phyloP scores from a whole-genome alignment of 108 stramenopile species.

The Seminavis robusta region DNA sequence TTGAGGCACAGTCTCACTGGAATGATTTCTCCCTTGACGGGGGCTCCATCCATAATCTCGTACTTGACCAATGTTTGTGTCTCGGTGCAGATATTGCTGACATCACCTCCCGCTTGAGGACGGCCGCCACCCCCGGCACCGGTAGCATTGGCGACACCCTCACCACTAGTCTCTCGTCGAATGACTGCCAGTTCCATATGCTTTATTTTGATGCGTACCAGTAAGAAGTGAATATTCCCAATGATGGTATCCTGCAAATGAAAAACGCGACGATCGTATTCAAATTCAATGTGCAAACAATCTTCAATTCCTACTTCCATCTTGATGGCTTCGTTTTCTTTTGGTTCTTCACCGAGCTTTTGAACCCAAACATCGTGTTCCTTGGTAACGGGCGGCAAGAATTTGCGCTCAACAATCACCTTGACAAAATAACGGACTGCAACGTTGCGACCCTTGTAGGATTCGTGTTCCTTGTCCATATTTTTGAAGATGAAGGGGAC shows the following conservation, averaged over 20 bases:
- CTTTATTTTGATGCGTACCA: conserved; percentile 99
- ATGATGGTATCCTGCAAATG: conserved; percentile 94
- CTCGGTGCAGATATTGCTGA: conserved; percentile 85
- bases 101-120: conserved; percentile 14
- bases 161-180: conserved; percentile 92
- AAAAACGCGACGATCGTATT: conserved; percentile 90
- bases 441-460: conserved; percentile 95
- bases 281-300: conserved; percentile 99
- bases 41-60: conserved; percentile 99
- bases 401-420: conserved; percentile 86
- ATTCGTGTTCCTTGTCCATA: conserved; percentile 84
- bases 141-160: conserved; percentile 53
- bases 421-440: conserved; percentile 94
- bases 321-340: conserved; percentile 84
- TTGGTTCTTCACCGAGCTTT: conserved; percentile 64
- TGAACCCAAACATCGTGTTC: conserved; percentile 95
- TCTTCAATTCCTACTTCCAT: conserved; percentile 99
- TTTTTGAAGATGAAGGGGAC: conserved; percentile 89
- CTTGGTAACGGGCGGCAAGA: conserved; percentile 74
- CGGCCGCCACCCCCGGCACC: conserved; percentile 6
- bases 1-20: conserved; percentile 81
- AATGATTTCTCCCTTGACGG: conserved; percentile 90
- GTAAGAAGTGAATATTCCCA: conserved; percentile 95
- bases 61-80: conserved; percentile 96
- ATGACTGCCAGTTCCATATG: conserved; percentile 99